Conservation (phyloP, 116 monocot genomes). For the Cymodocea nodosa region DNA sequence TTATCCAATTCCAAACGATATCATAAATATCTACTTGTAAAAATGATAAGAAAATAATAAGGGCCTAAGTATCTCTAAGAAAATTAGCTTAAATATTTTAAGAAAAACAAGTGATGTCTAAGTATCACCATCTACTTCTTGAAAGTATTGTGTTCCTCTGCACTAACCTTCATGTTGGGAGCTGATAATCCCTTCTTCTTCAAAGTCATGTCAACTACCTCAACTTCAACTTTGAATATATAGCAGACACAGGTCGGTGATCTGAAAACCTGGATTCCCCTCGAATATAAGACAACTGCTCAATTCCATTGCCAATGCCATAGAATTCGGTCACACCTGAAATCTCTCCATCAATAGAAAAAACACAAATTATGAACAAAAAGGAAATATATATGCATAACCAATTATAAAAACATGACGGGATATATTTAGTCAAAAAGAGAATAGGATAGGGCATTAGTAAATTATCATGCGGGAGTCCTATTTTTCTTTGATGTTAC, state of each 20-base stretch:
- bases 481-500: conserved; percentile 58
- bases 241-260: conserved; percentile 78
- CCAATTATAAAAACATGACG: no score
- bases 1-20: no score
- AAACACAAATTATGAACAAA: no score
- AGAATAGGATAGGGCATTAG: neutral
- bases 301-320: conserved; percentile 80
- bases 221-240: conserved; percentile 54
- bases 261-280: conserved; percentile 92
- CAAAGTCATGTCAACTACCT: conserved; percentile 22
- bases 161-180: conserved; percentile 49
- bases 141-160: conserved; percentile 51
- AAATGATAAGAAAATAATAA: no score
- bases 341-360: neutral
- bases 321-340: conserved; percentile 84
- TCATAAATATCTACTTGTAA: no score
- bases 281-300: conserved; percentile 56
- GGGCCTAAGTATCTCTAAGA: no score
- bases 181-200: conserved; percentile 20
- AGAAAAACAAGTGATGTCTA: neutral
- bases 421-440: neutral
- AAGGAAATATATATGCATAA: no score
- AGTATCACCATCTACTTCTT: neutral
- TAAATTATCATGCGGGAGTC: conserved; percentile 73
- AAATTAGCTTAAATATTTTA: no score